Percentiles rank a stretch among this genome's conserved stretches.
Conservation (phyloP, 2,329 filamentous ascomycete genomes). For the Arthrobotrys iridis region DNA sequence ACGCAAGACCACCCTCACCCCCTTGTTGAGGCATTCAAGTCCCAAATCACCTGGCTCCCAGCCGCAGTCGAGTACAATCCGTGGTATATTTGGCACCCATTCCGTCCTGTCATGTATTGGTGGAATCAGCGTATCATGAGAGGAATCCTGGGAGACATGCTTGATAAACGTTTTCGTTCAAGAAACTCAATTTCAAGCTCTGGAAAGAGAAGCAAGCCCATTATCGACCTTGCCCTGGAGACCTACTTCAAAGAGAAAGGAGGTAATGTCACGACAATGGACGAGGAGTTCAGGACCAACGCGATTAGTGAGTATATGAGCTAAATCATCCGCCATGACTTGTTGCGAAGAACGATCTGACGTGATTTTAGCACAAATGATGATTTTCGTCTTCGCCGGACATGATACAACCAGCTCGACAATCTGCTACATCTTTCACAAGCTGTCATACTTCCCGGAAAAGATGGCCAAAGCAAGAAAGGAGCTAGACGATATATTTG, state of each 20-base stretch:
- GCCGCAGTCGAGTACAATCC: conserved; percentile 21
- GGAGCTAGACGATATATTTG: conserved; percentile 68
- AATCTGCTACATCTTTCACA: conserved; percentile 62
- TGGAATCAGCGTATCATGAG: conserved; percentile 47
- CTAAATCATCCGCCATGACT: conserved; percentile 52
- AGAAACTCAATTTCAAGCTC: conserved; percentile 7
- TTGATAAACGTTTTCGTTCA: conserved; percentile 37
- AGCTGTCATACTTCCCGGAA: conserved; percentile 61
- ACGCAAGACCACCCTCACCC: conserved; percentile 29
- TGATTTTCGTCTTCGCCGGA: conserved; percentile 61
- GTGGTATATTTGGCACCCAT: conserved; percentile 28
- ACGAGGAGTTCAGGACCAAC: conserved; percentile 57
- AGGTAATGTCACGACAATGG: conserved; percentile 52
- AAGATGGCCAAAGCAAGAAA: conserved; percentile 61
- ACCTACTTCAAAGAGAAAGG: conserved; percentile 55
- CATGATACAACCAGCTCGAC: conserved; percentile 62
- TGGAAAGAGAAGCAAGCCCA: conserved; percentile 36
- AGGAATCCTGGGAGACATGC: conserved; percentile 32
- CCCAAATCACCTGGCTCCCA: conserved; percentile 41
- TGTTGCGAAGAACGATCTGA: too few species aligned
- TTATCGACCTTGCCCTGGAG: conserved; percentile 49
- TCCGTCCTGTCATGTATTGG: conserved; percentile 40
- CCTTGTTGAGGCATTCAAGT: conserved; percentile 51
- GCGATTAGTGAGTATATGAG: conserved; percentile 59
- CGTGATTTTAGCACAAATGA: conserved; percentile 58